A percentile compares a stretch with the other conserved stretches of the same genome.
phyloP scores from a whole-genome alignment of 805 yeast species.

The Nakazawaea pomicola region DNA sequence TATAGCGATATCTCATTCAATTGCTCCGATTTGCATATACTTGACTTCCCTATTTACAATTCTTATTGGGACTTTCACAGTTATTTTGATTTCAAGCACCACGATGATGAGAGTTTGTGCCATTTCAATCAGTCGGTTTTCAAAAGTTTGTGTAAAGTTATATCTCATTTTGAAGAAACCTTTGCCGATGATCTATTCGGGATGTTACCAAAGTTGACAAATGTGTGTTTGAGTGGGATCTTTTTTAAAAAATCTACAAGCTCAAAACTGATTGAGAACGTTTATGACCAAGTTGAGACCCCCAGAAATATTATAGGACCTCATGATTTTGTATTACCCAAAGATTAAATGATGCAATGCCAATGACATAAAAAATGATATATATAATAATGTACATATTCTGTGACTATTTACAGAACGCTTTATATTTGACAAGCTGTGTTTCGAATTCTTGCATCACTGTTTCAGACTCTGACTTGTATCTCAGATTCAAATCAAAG shows the following conservation, averaged over 20 bases:
- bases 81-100: slow-evolving; percentile 35
- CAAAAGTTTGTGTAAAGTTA: slow-evolving; percentile 32
- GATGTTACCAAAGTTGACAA: slow-evolving; percentile 28
- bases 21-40: slow-evolving; percentile 26
- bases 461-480: background rate
- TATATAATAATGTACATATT: background rate
- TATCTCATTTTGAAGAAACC: slow-evolving; percentile 42
- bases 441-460: background rate
- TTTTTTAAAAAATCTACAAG: slow-evolving; percentile 25
- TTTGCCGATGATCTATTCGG: slow-evolving; percentile 32
- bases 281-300: slow-evolving; percentile 14
- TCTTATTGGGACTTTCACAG: slow-evolving; percentile 47
- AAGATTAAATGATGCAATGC: background rate
- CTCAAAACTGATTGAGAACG: slow-evolving; percentile 16
- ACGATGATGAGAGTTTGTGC: slow-evolving; percentile 31
- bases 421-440: background rate
- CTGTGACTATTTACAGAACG: slow-evolving; percentile 4
- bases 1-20: slow-evolving; percentile 18
- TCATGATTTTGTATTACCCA: slow-evolving; percentile 8
- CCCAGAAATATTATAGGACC: slow-evolving; percentile 11
- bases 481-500: background rate
- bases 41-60: slow-evolving; percentile 27
- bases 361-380: background rate
- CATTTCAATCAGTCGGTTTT: slow-evolving; percentile 39
- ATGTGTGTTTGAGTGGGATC: slow-evolving; percentile 36